These are phyloP conservation scores for Lecanoromycetidae sp. DNA, from an alignment of 2,329 filamentous ascomycete genomes.

Conservation along the genomic window DNA sequence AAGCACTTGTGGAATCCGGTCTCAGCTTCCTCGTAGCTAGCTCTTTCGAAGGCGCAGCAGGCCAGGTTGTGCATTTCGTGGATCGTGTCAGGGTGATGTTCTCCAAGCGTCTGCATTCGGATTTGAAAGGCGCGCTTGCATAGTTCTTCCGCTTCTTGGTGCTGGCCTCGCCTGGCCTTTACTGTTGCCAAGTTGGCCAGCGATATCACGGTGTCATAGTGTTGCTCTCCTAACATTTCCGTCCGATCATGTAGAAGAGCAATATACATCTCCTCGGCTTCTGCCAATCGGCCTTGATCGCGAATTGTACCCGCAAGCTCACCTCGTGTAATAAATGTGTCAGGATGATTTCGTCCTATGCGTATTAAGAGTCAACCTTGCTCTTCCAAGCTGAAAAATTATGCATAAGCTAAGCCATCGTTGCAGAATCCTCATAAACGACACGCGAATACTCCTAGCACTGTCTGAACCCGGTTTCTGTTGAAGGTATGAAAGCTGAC, in stretches of 20 bases:
- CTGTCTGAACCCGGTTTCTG: too few species aligned
- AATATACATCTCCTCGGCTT: conserved; percentile 5
- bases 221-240: background rate
- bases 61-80: conserved; percentile 3
- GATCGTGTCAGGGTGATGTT: background rate
- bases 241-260: background rate
- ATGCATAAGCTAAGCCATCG: too few species aligned
- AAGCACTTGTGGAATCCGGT: background rate
- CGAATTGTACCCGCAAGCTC: background rate
- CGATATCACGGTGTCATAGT: background rate
- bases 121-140: background rate
- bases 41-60: background rate
- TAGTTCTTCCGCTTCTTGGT: conserved; percentile 1
- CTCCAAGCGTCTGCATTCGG: background rate
- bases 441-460: too few species aligned
- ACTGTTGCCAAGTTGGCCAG: background rate
- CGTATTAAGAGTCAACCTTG: too few species aligned
- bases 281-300: background rate
- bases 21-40: background rate
- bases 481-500: too few species aligned
- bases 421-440: background rate
- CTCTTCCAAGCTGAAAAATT: too few species aligned
- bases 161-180: background rate
- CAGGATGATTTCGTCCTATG: too few species aligned
- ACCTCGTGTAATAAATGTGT: background rate